phyloP scores from a whole-genome alignment of 164 flowering plant genomes.

The Tetracentron sinense region DNA sequence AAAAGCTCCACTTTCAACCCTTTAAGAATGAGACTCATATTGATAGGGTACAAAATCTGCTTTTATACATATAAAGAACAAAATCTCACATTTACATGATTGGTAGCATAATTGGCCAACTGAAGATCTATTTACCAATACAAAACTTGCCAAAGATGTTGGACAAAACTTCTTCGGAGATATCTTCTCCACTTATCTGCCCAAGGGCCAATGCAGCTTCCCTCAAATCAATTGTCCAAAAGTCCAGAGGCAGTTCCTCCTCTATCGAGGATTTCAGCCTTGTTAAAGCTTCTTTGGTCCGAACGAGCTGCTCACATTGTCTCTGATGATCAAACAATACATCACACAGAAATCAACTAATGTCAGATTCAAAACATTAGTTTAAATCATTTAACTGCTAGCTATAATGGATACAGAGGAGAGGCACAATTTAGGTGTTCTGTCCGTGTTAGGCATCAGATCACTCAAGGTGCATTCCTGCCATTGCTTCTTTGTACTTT shows the following conservation, averaged over 20 bases:
- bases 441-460: too few species aligned
- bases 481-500: too few species aligned
- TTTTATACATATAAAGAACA: neutral
- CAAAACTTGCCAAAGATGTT: constrained; percentile 88
- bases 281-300: constrained; percentile 68
- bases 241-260: constrained; percentile 77
- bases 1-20: too few species aligned
- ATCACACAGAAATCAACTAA: constrained; percentile 4
- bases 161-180: constrained; percentile 90
- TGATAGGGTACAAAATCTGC: too few species aligned
- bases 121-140: constrained; percentile 63
- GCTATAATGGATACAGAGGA: too few species aligned
- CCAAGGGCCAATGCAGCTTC: constrained; percentile 89
- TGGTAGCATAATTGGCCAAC: neutral
- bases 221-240: constrained; percentile 93
- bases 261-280: constrained; percentile 67
- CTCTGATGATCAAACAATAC: constrained; percentile 44
- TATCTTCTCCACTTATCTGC: constrained; percentile 85
- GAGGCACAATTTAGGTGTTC: too few species aligned
- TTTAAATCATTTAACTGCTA: neutral
- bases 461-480: too few species aligned
- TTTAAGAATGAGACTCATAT: too few species aligned
- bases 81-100: neutral
- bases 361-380: neutral
- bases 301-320: constrained; percentile 87